Evolutionary conservation across 179 eudicot genomes (phyloP), one percentile per base, ranked within the genome.

Genomic region (Spergularia azorica): DNA sequence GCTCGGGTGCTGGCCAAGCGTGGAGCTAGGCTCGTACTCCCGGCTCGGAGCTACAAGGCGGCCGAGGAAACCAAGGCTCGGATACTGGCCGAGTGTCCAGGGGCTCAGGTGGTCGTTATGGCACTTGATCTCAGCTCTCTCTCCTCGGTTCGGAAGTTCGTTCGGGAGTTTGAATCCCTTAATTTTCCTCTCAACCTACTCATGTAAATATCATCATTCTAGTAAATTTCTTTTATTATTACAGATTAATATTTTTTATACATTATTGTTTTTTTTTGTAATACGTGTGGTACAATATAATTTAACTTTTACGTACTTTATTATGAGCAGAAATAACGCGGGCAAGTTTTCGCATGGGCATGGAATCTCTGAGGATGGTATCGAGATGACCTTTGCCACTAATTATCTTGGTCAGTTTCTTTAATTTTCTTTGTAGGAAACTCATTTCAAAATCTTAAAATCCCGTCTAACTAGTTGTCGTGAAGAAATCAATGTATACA

Each of bases 311-410:
- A 59, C 20, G 56, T 69, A 69, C 51, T 17, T 39, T 61, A 55
- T 36, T 7, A 18, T 54, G 15, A 21, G 56, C 86, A 86, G 88
- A 86, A 86, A 86, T 72, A 86, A 86, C 71, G 88, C 88, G 52
- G 88, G 86, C 15, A 83, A 61, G 70, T 86, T 83, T 75, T 81
- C 86, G 73, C 78, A 76, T 77, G 74, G 56, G 3, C 86, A 86
- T 79, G 86, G 74, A 61, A 73, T 86, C 65, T 78, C 88, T 2
- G 77, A 86, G 71, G 86, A 86, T 13, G 88, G 86, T 16, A 61
- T 86, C 52, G 88, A 86, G 84, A 81, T 86, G 86, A 83, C 88
- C 60, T 86, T 86, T 48, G 88, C 88, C 5, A 86, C 88, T 62
- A 86, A 86, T 77, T 86, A 86, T 68, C 75, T 86, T 48, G 88